Evolutionary conservation across 768 basidiomycete species (phyloP).

Genomic region (Dioszegia hungarica): DNA sequence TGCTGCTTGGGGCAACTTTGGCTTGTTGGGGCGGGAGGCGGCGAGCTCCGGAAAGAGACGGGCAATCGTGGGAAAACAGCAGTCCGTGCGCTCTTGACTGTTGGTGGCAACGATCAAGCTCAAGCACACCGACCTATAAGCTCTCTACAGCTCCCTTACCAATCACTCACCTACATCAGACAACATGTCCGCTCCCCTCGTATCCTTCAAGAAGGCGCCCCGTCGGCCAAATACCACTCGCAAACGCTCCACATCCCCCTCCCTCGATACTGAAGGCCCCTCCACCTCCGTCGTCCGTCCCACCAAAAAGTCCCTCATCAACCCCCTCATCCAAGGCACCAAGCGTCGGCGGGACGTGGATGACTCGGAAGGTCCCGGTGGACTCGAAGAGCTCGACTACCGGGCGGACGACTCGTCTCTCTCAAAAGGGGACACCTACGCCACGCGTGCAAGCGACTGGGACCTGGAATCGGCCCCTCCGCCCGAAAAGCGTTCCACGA

Average conservation of each 20-base stretch:
- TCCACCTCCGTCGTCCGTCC: slow-evolving; percentile 62
- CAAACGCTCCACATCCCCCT: slow-evolving; percentile 69
- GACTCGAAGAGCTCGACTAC: slow-evolving; percentile 55
- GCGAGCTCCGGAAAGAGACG: too few species aligned
- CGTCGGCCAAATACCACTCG: slow-evolving; percentile 68
- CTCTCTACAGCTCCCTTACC: background rate
- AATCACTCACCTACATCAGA: background rate
- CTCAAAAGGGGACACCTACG: slow-evolving; percentile 66
- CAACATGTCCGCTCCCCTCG: slow-evolving; percentile 46
- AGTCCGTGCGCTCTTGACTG: too few species aligned
- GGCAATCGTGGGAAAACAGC: too few species aligned
- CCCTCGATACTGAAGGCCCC: slow-evolving; percentile 9
- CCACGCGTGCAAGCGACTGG: slow-evolving; percentile 61
- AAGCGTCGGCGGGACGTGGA: slow-evolving; percentile 60
- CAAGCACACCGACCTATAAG: too few species aligned
- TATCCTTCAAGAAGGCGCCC: slow-evolving; percentile 86
- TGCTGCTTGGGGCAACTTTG: too few species aligned
- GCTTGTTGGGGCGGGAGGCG: too few species aligned
- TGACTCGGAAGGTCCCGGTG: slow-evolving; percentile 51
- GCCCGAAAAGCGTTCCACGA: slow-evolving; percentile 69
- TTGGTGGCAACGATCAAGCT: background rate
- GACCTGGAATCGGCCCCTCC: slow-evolving; percentile 61
- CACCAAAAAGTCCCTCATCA: slow-evolving; percentile 61
- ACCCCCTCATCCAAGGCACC: slow-evolving; percentile 72
- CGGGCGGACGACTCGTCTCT: slow-evolving; percentile 52